Base-by-base conservation (phyloP, 345 rosid genomes). In the Gossypioides kirkii region DNA sequence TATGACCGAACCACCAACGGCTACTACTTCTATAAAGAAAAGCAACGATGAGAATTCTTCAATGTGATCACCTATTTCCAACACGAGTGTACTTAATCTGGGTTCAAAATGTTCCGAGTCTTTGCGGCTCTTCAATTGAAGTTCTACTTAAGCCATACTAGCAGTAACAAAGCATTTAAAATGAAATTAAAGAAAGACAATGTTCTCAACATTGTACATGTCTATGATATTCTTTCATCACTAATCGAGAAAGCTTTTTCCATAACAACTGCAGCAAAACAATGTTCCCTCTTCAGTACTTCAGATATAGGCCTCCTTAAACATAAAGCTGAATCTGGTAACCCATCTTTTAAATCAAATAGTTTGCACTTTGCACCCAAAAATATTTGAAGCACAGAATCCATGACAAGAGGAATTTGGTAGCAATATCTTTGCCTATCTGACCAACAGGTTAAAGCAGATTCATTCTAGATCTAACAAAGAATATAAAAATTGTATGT, bases 401-500 rank as follows among this genome's bases (percentile, higher is more conserved):
- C 38, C 7, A 42, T 2, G 0, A 11, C 3, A 47, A 14, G 22
- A 25, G 12, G 56, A 23, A 23, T 46, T 46, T 23, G 41, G 17
- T 22, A 6, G 38, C 38, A 32, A 32, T 32, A 32, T 32, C 38
- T 32, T 53, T 20, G 64, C 74, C 20, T 20, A 41, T 10, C 20
- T 42, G 74, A 56, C 18, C 25, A 58, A 71, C 64, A 56, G 8
- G 66, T 61, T 8, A 58, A 56, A 72, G 69, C 83, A 79, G 53
- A 53, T 77, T 63, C 64, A 71, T 58, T 45, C 79, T 0, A 69
- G 76, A 77, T 82, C 77, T 46, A 77, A 69, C 78, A 74, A 77
- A 38, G 43, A 80, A 70, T 69, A 68, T 36, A 23, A 47, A 10
- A 50, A 76, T 16, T 23, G 13, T 16, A 0, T 23, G 45, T 47